Base-by-base conservation (phyloP, 768 basidiomycete species). In the Mycena leptocephala region DNA sequence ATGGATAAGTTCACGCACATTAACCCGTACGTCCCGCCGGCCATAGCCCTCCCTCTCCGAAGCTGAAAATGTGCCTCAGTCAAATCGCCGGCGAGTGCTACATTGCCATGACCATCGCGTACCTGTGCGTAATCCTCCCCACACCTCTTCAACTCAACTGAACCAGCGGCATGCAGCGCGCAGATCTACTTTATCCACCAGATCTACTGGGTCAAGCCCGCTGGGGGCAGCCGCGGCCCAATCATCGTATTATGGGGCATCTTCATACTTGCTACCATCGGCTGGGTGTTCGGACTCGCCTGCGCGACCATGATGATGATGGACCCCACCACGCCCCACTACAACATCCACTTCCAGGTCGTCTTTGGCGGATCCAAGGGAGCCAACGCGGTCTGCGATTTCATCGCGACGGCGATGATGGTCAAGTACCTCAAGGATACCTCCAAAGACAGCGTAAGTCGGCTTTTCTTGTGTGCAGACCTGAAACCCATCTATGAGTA, bases 161-260 rank as follows among this genome's bases (percentile, higher is more conserved):
- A 33, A 5, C 59, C n/a, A n/a, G n/a, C n/a, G n/a, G n/a, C n/a
- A n/a, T 63, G 18, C 48, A 72, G 71, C 28, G 72, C 64, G 5
- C 72, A 74, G 37, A 66, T 74, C 20, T 74, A 65, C 32, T 74
- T 74, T 51, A 43, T 74, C 14, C 3, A 9, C 33, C 72, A 74
- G 33, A 66, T 74, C 48, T 55, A 51, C 64, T 24, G 39, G 13
- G 72, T 74, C 8, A 74, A 74, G 37, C 72, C 72, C 33, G 41
- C 14, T n/a, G n/a, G 13, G 72, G 72, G 3, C 18, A 33, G 5
- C 22, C 32, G 20, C 37, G 43, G 18, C 51, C 33, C 22, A 33
- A n/a, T n/a, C n/a, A n/a, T n/a, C n/a, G n/a, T n/a, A n/a, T n/a
- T n/a, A n/a, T n/a, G n/a, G n/a, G n/a, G n/a, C n/a, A n/a, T n/a